phyloP scores from a whole-genome alignment of 2,329 filamentous ascomycete species.

The Lizonia empirigonia region DNA sequence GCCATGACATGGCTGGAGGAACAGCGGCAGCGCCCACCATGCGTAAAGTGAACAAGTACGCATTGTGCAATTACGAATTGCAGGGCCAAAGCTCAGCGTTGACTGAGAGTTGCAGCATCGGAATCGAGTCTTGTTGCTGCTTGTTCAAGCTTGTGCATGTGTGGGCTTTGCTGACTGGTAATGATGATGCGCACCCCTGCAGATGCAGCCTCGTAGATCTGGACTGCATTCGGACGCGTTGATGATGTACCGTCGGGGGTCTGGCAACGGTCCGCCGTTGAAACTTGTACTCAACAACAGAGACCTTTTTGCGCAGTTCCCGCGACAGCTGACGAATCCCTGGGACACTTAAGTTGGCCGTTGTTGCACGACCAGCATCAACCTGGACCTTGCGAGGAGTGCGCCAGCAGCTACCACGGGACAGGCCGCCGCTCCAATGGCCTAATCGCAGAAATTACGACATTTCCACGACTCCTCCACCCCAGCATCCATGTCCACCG shows the following conservation, averaged over 20 bases:
- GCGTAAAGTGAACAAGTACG: not conserved
- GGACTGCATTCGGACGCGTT: slow-evolving; percentile 33
- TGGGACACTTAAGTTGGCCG: not conserved
- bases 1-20: slow-evolving; percentile 23
- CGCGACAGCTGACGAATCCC: slow-evolving; percentile 6
- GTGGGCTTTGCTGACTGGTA: slow-evolving; percentile 15
- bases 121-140: not conserved
- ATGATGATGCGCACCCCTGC: slow-evolving; percentile 19
- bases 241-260: slow-evolving; percentile 20
- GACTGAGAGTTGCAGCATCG: not conserved
- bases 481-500: slow-evolving; percentile 37
- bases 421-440: slow-evolving; percentile 33
- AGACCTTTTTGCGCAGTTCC: slow-evolving; percentile 6
- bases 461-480: slow-evolving; percentile 21
- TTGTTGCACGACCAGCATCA: slow-evolving; percentile 6
- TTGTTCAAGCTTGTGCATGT: not conserved
- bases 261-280: slow-evolving; percentile 26
- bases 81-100: not conserved
- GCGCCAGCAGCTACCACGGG: slow-evolving; percentile 13
- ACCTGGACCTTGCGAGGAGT: slow-evolving; percentile 1
- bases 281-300: slow-evolving; percentile 24
- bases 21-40: slow-evolving; percentile 10
- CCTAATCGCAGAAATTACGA: slow-evolving; percentile 31
- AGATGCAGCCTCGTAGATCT: slow-evolving; percentile 20
- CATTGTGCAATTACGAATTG: slow-evolving; percentile 2